phyloP scores from a whole-genome alignment of 192 early-diverging fungal species.

The Diversispora eburnea region DNA sequence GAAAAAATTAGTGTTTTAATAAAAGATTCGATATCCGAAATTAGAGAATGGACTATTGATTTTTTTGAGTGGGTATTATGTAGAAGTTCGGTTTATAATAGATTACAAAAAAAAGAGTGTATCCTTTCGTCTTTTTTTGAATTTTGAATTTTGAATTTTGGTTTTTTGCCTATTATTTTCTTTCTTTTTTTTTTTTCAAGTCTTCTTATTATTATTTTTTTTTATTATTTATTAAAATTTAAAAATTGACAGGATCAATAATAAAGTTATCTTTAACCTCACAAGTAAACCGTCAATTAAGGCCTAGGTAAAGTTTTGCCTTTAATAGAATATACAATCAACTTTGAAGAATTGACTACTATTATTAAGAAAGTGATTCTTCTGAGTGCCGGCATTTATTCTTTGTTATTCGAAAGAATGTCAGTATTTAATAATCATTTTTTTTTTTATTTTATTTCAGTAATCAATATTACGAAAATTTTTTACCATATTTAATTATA shows the following conservation, averaged over 20 bases:
- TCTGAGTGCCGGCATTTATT: conserved; percentile 14
- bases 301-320: conserved; percentile 18
- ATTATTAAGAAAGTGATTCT: conserved; percentile 23
- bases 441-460: conserved; percentile 7
- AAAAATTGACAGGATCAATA: conserved; percentile 4
- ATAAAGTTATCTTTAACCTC: not conserved
- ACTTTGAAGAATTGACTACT: not conserved
- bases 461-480: not conserved
- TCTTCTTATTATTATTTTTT: not conserved
- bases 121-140: not conserved
- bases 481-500: not conserved
- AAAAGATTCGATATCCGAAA: conserved; percentile 2
- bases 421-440: conserved; percentile 5
- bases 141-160: no score
- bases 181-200: not conserved
- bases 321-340: conserved; percentile 14
- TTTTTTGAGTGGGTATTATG: conserved; percentile 21
- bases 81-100: not conserved
- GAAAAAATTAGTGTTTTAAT: conserved; percentile 12
- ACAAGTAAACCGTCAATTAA: not conserved
- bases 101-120: conserved; percentile 3
- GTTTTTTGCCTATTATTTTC: no score
- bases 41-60: conserved; percentile 22
- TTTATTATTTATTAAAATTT: not conserved
- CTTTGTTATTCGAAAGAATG: conserved; percentile 25